These are phyloP conservation scores for Lichtheimia ramosa DNA, from an alignment of 371 early-diverging fungal genomes.

Conservation along the genomic window DNA sequence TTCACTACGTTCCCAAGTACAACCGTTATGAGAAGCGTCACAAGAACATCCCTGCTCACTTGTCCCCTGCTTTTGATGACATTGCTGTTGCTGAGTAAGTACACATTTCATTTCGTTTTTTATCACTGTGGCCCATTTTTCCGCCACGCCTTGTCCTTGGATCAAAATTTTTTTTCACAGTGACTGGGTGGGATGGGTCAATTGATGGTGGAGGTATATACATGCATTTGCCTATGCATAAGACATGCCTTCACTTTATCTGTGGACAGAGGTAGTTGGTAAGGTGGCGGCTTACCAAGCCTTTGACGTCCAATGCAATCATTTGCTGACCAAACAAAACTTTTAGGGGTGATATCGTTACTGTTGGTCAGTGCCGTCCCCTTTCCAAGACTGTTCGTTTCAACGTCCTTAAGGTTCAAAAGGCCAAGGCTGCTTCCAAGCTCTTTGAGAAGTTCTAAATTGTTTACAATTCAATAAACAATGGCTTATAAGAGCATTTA, in stretches of 20 bases:
- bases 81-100: conserved; percentile 66
- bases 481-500: no score
- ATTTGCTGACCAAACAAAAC: conserved; percentile 6
- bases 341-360: conserved; percentile 89
- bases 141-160: not conserved
- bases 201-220: not conserved
- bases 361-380: conserved; percentile 98
- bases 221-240: no score
- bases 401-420: conserved; percentile 97
- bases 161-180: not conserved
- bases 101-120: conserved; percentile 13
- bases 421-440: conserved; percentile 89
- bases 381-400: conserved; percentile 99
- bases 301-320: conserved; percentile 45
- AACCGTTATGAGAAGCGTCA: conserved; percentile 99
- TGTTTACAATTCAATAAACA: conserved; percentile 4
- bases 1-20: conserved; percentile 99
- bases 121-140: conserved; percentile 10
- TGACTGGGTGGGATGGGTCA: no score
- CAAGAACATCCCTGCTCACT: conserved; percentile 99
- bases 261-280: conserved; percentile 61
- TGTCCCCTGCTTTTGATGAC: conserved; percentile 98
- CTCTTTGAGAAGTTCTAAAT: conserved; percentile 95
- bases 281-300: conserved; percentile 63
- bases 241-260: no score